These are phyloP conservation scores for Fusarium newnesense DNA, from an alignment of 2,329 filamentous ascomycete genomes.

Conservation along the genomic window DNA sequence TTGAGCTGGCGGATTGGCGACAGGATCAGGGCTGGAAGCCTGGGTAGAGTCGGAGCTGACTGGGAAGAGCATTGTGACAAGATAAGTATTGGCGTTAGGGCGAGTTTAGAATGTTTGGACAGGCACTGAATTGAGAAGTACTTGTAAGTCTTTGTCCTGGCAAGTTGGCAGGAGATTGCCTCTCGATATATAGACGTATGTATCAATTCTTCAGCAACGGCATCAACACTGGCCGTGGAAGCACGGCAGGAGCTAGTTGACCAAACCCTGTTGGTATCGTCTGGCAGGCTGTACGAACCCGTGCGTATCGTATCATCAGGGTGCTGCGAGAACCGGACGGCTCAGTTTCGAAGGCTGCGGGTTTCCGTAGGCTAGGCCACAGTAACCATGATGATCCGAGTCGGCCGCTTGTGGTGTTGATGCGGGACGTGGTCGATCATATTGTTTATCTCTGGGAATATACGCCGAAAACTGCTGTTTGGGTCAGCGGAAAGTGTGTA, in stretches of 20 bases:
- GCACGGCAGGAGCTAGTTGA: neutral
- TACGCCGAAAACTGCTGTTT: neutral
- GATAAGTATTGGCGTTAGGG: neutral
- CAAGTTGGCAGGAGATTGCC: neutral
- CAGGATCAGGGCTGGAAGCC: neutral
- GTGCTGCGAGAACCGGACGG: constrained; percentile 2
- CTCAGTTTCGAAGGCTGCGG: constrained; percentile 21
- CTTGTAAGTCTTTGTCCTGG: neutral
- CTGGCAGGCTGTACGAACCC: constrained; percentile 4
- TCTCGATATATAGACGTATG: constrained; percentile 7
- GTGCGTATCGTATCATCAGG: constrained; percentile 10
- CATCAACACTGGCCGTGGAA: neutral
- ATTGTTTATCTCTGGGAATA: neutral
- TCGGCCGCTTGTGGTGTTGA: constrained; percentile 12
- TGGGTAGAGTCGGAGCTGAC: neutral
- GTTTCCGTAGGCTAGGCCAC: constrained; percentile 14
- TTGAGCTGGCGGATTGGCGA: neutral
- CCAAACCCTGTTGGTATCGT: neutral
- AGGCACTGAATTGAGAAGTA: neutral
- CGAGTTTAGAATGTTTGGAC: neutral
- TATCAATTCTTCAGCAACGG: neutral
- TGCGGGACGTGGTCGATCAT: neutral
- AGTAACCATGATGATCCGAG: constrained; percentile 1
- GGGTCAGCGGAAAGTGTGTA: neutral
- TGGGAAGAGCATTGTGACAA: constrained; percentile 6